Evolutionary conservation across 441 rosid genomes (phyloP).

Genomic region (Omphalea diandra): DNA sequence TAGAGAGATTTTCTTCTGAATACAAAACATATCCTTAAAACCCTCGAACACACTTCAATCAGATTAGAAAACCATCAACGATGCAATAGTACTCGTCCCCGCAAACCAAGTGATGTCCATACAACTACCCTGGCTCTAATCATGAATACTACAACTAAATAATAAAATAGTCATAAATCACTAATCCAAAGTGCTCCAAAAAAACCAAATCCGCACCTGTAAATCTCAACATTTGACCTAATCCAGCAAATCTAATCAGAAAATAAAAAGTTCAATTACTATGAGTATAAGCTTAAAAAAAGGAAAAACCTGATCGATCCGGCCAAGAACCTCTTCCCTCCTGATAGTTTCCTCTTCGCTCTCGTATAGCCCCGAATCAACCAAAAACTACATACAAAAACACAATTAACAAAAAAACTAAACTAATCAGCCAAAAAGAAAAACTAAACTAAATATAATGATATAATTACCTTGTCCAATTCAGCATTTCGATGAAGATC

Average conservation of each 20-base stretch:
- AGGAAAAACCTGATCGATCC: constrained; percentile 45
- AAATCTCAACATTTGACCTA: no score
- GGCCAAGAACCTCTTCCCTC: constrained; percentile 54
- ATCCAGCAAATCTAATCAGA: no score
- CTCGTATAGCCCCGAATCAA: constrained; percentile 58
- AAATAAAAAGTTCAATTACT: no score
- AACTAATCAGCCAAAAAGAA: background rate
- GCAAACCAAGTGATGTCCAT: background rate
- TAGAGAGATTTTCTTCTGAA: background rate
- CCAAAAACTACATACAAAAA: constrained; percentile 40
- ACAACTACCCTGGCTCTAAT: no score
- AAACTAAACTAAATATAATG: background rate
- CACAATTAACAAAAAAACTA: background rate
- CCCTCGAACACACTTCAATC: background rate
- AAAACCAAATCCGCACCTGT: no score
- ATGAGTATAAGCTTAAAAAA: background rate
- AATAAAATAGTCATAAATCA: no score
- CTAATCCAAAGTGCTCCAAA: no score
- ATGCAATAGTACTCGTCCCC: background rate
- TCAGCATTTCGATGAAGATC: constrained; percentile 48
- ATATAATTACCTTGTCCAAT: constrained; percentile 47
- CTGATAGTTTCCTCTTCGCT: constrained; percentile 49
- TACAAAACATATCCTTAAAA: background rate
- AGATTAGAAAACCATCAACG: background rate
- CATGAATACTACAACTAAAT: no score